phyloP scores from a whole-genome alignment of 2,329 filamentous ascomycete genomes.

The Talaromyces pinophilus region DNA sequence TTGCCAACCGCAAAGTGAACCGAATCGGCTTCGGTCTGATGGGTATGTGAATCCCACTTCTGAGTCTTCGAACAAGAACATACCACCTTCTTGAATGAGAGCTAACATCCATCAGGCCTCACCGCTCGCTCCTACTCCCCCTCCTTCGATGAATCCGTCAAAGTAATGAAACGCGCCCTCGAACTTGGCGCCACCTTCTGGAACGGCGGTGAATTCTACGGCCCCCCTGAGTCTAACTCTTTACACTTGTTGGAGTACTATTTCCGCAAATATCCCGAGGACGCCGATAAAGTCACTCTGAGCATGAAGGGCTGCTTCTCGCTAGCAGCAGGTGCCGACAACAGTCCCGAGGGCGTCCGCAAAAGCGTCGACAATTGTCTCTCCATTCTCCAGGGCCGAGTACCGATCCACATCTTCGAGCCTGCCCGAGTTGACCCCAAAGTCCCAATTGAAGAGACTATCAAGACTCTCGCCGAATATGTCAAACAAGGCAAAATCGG shows the following conservation, averaged over 20 bases:
- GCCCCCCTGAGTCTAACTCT: slow-evolving; percentile 59
- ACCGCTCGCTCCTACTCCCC: not conserved
- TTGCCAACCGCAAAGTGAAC: slow-evolving; percentile 41
- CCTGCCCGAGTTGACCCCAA: slow-evolving; percentile 58
- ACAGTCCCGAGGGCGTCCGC: slow-evolving; percentile 57
- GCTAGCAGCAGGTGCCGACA: slow-evolving; percentile 44
- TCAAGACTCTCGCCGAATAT: slow-evolving; percentile 40
- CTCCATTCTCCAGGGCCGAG: slow-evolving; percentile 47
- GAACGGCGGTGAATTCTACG: slow-evolving; percentile 69
- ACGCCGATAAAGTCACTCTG: slow-evolving; percentile 62
- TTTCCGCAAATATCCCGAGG: slow-evolving; percentile 64
- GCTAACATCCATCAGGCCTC: slow-evolving; percentile 8
- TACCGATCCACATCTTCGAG: slow-evolving; percentile 62
- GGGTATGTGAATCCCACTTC: slow-evolving; percentile 41
- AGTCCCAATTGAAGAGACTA: slow-evolving; percentile 51
- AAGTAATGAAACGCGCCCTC: slow-evolving; percentile 58
- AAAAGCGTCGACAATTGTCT: slow-evolving; percentile 61
- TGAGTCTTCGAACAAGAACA: not conserved
- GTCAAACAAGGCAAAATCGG: slow-evolving; percentile 48
- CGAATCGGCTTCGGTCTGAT: slow-evolving; percentile 58
- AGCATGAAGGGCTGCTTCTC: slow-evolving; percentile 61
- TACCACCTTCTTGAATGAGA: not conserved
- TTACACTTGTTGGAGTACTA: slow-evolving; percentile 62
- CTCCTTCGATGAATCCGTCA: slow-evolving; percentile 15
- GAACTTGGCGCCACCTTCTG: slow-evolving; percentile 53